Evolutionary conservation across 768 basidiomycete species (phyloP).

Genomic region (Agrocybe praecox): DNA sequence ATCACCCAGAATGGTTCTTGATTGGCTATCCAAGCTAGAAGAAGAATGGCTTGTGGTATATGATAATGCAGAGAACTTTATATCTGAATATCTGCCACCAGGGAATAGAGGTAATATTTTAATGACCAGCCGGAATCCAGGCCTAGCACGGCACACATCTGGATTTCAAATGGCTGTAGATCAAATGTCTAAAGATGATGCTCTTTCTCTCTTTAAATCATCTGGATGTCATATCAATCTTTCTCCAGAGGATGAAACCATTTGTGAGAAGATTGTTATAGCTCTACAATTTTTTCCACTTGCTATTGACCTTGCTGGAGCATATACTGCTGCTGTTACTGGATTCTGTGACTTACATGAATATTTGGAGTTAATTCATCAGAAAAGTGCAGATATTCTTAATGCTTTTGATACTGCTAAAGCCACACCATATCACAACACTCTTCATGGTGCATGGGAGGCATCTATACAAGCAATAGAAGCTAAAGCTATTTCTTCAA

Average conservation of each 20-base stretch:
- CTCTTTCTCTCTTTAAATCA: conserved; percentile 16
- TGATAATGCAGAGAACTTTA: conserved; percentile 18
- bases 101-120: conserved; percentile 19
- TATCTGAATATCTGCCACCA: conserved; percentile 14
- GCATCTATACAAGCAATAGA: conserved; percentile 17
- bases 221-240: conserved; percentile 2
- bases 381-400: conserved; percentile 8
- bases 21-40: conserved; percentile 14
- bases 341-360: conserved; percentile 11
- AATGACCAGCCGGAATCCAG: conserved; percentile 17
- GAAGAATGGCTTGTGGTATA: conserved; percentile 19
- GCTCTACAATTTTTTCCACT: background rate
- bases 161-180: conserved; percentile 6
- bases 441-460: conserved; percentile 21
- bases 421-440: conserved; percentile 15
- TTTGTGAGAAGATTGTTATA: background rate
- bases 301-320: conserved; percentile 13
- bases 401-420: conserved; percentile 3
- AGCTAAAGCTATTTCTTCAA: background rate
- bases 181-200: conserved; percentile 18
- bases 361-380: conserved; percentile 14
- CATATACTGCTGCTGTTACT: conserved; percentile 10
- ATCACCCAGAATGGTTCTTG: conserved; percentile 2
- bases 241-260: background rate
- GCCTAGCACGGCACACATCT: conserved; percentile 6